A percentile compares a stretch with the other conserved stretches of the same genome.
phyloP scores from a whole-genome alignment of 345 rosid species.

The Limnanthes douglasii region DNA sequence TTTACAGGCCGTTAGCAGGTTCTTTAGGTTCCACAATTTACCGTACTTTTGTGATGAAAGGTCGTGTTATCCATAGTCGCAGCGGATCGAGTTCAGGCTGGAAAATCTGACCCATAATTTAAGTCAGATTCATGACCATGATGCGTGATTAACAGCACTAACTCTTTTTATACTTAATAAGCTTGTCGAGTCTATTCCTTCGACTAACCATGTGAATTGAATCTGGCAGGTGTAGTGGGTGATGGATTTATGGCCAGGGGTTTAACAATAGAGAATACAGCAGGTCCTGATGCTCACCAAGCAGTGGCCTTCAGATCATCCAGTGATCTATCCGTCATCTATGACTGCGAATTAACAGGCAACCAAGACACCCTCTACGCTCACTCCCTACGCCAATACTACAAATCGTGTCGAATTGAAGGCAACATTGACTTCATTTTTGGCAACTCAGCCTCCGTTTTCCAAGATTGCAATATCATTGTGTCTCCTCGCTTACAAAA shows the following conservation, averaged over 20 bases:
- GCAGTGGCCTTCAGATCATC: slow-evolving; percentile 63
- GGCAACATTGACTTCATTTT: slow-evolving; percentile 72
- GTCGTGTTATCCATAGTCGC: too few relatives aligned
- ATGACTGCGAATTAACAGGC: slow-evolving; percentile 53
- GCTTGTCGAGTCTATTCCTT: too few relatives aligned
- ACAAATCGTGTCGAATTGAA: slow-evolving; percentile 40
- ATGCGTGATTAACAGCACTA: too few relatives aligned
- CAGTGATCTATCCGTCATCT: slow-evolving; percentile 38
- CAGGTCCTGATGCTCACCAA: slow-evolving; percentile 48
- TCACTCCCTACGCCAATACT: slow-evolving; percentile 54
- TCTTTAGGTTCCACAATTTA: too few relatives aligned
- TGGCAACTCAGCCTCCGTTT: slow-evolving; percentile 47
- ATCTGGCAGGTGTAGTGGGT: slow-evolving; percentile 48
- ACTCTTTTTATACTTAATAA: too few relatives aligned
- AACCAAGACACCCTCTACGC: slow-evolving; percentile 60
- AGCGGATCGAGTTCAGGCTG: too few relatives aligned
- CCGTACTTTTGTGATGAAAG: too few relatives aligned
- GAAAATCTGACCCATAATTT: too few relatives aligned
- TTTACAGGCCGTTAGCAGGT: too few relatives aligned
- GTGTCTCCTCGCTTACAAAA: slow-evolving; percentile 32
- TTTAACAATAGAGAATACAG: slow-evolving; percentile 45
- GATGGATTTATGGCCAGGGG: slow-evolving; percentile 73
- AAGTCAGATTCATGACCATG: too few relatives aligned
- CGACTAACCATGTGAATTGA: too few relatives aligned
- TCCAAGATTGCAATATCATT: slow-evolving; percentile 33